Evolutionary conservation across 305 asterid species (phyloP).

Genomic region (Fraxinus floribunda): DNA sequence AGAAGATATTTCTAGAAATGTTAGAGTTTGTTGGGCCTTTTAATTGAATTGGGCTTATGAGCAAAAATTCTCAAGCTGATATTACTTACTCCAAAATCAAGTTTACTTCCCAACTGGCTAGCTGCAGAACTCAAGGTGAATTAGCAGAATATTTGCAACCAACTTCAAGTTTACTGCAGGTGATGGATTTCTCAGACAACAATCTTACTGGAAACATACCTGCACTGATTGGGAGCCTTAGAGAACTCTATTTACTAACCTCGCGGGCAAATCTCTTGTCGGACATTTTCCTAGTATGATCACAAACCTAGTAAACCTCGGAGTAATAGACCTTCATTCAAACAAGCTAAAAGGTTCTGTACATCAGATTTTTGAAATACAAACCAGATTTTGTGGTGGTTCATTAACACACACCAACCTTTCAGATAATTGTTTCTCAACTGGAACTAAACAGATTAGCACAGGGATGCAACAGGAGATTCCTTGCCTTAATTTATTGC

Average conservation of each 20-base stretch:
- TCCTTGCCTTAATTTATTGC: constrained; percentile 41
- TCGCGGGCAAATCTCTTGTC: constrained; percentile 37
- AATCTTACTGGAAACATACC: constrained; percentile 48
- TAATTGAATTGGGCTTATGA: too few species aligned
- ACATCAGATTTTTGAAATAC: constrained; percentile 33
- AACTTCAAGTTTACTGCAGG: constrained; percentile 29
- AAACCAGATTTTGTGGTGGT: constrained; percentile 27
- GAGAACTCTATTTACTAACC: constrained; percentile 35
- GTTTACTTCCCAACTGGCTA: constrained; percentile 53
- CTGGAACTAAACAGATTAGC: constrained; percentile 40
- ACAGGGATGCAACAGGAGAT: constrained; percentile 27
- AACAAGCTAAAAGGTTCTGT: constrained; percentile 49
- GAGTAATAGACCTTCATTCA: constrained; percentile 54
- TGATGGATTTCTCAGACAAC: constrained; percentile 54
- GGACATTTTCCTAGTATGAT: constrained; percentile 46
- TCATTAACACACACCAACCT: constrained; percentile 43
- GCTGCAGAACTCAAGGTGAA: constrained; percentile 52
- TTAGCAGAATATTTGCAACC: constrained; percentile 32
- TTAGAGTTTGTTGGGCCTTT: too few species aligned
- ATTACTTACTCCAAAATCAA: too few species aligned
- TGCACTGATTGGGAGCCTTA: constrained; percentile 45
- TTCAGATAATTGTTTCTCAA: constrained; percentile 44
- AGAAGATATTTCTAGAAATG: too few species aligned
- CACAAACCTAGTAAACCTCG: constrained; percentile 32
- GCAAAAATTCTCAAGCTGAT: too few species aligned